Evolutionary conservation across 306 rosid genomes (phyloP).

Genomic region (Fagus sylvatica): DNA sequence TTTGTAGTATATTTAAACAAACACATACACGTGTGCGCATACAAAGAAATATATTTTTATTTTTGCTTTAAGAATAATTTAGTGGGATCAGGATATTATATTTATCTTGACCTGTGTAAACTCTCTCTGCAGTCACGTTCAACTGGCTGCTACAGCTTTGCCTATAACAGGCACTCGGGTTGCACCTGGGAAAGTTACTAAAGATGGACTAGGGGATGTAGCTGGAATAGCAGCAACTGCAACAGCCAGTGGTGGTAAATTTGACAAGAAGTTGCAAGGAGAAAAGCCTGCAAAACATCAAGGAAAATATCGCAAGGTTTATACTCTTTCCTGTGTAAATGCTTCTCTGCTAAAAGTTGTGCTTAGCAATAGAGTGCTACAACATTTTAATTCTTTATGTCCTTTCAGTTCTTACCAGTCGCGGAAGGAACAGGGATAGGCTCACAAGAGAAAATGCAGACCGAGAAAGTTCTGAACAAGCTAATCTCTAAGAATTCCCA

Average conservation of each 20-base stretch:
- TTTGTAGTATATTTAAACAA: not conserved
- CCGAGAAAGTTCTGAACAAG: slow-evolving; percentile 81
- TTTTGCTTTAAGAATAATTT: not conserved
- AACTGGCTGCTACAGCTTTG: slow-evolving; percentile 85
- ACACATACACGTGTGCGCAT: not conserved
- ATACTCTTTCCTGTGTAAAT: slow-evolving; percentile 9
- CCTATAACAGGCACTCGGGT: slow-evolving; percentile 92
- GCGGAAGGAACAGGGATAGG: slow-evolving; percentile 67
- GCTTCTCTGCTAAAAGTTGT: slow-evolving; percentile 1
- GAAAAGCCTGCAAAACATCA: slow-evolving; percentile 76
- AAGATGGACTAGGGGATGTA: slow-evolving; percentile 72
- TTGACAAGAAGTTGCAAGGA: slow-evolving; percentile 82
- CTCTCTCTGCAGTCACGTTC: slow-evolving; percentile 68
- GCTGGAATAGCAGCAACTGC: slow-evolving; percentile 91
- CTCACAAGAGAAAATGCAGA: slow-evolving; percentile 73
- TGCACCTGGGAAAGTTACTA: slow-evolving; percentile 63
- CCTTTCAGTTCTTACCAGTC: slow-evolving; percentile 79
- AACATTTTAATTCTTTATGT: slow-evolving; percentile 13
- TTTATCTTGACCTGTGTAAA: slow-evolving; percentile 6
- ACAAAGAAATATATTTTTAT: not conserved
- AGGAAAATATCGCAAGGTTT: slow-evolving; percentile 89
- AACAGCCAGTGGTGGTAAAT: slow-evolving; percentile 96
- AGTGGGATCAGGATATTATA: not conserved
- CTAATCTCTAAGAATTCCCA: slow-evolving; percentile 82
- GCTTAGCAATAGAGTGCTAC: slow-evolving; percentile 7